Percentiles rank a stretch among this genome's conserved stretches.
Evolutionary conservation across 2,329 filamentous ascomycete species (phyloP).

Genomic region (Apiospora rasikravindrae): DNA sequence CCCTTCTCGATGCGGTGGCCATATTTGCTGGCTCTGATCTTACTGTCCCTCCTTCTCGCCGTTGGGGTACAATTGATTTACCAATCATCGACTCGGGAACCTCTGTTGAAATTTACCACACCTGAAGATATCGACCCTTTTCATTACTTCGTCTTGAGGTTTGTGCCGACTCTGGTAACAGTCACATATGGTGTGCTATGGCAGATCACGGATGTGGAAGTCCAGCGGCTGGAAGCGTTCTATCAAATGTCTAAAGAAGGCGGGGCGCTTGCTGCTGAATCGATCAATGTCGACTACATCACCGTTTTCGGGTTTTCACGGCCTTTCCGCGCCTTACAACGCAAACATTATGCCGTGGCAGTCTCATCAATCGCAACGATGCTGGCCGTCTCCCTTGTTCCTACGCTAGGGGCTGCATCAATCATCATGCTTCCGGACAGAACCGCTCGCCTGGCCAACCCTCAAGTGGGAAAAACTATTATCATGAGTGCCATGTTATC

Average conservation of each 20-base stretch:
- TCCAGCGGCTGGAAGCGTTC: conserved; percentile 69
- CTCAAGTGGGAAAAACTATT: conserved; percentile 61
- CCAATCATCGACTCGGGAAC: conserved; percentile 50
- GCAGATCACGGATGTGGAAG: conserved; percentile 70
- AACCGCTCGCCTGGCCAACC: conserved; percentile 44
- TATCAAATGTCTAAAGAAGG: conserved; percentile 67
- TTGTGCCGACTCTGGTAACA: conserved; percentile 64
- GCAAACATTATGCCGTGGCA: conserved; percentile 71
- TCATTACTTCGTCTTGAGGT: conserved; percentile 67
- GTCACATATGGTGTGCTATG: conserved; percentile 69
- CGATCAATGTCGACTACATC: conserved; percentile 76
- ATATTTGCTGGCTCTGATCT: conserved; percentile 59
- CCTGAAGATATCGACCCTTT: conserved; percentile 56
- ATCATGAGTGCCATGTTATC: conserved; percentile 64
- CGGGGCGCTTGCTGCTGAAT: conserved; percentile 67
- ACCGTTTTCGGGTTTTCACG: conserved; percentile 70
- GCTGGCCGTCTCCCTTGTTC: conserved; percentile 70
- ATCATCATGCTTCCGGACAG: conserved; percentile 62
- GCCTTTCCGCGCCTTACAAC: conserved; percentile 65
- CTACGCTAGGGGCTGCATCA: conserved; percentile 69
- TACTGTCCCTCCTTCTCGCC: conserved; percentile 59
- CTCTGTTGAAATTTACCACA: conserved; percentile 55
- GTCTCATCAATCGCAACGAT: conserved; percentile 69
- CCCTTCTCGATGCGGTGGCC: conserved; percentile 69
- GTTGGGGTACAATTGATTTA: conserved; percentile 61